Evolutionary conservation across 768 basidiomycete genomes (phyloP), one percentile per base, ranked within the genome.

Genomic region (Tylopilus balloui): DNA sequence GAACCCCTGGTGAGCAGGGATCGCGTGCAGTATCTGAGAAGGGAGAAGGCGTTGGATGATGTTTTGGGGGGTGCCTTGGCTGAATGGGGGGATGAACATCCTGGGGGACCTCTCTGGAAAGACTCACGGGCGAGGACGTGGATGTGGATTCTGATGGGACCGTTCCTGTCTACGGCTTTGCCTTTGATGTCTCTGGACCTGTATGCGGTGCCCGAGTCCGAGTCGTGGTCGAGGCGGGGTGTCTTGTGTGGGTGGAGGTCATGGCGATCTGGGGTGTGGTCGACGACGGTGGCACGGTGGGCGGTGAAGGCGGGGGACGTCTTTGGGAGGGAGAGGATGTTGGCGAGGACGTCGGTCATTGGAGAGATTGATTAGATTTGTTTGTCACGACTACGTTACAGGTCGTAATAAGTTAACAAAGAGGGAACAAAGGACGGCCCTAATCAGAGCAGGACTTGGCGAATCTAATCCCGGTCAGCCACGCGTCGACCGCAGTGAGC

Each of bases 201-300:
- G 67, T 75, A 80, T 57, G 82, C 79, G 65, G 82, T 80, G 56
- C 77, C 78, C 58, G 82, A 76, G 70, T 87, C 84, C 68, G 78
- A 80, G 73, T 85, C 82, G 58, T 71, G 70, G 54, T 77, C 77
- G 68, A 84, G 71, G 54, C 84, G 82, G 53, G 83, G 76, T 50
- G 78, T 79, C 73, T 89, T 88, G 68, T 76, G 78, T 55, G 79
- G 78, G 71, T 77, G 80, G 68, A 74, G 75, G 50, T 74, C 71
- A 47, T 55, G 51, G 19, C 34, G 51, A 50, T 73, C 66, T 24
- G 55, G 1, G 8, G 62, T 45, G 23, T n/a, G 48, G 47, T 73
- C 71, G 41, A 68, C 46, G 36, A 71, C 60, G 6, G 74, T 68
- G 4, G 73, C 54, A 29, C 67, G 71, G 19, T 77, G 53, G 27